Evolutionary conservation across 176 grass and related monocot genomes (phyloP).

Genomic region (Puya raimondii): DNA sequence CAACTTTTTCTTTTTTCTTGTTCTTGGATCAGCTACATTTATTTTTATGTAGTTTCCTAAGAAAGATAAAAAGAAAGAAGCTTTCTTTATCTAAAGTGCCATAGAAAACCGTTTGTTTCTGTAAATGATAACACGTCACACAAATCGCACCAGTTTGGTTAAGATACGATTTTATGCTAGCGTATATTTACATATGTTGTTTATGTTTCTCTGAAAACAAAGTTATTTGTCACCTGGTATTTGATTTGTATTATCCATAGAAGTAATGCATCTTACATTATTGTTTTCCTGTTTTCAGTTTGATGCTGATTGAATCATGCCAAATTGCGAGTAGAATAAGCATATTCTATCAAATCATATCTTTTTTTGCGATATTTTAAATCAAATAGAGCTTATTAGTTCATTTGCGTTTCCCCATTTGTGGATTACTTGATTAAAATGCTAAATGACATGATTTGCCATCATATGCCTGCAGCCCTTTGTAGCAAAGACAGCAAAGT

Average conservation of each 20-base stretch:
- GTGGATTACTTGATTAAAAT: not conserved
- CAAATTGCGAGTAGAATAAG: not conserved
- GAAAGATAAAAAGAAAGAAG: no score
- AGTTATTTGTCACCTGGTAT: not conserved
- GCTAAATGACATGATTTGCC: constrained; percentile 11
- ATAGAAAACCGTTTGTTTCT: no score
- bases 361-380: no score
- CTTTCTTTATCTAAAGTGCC: no score
- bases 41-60: not conserved
- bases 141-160: no score
- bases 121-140: no score
- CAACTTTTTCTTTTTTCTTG: not conserved
- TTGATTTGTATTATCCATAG: not conserved
- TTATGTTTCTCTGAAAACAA: not conserved
- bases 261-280: not conserved
- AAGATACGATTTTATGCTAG: no score
- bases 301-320: not conserved
- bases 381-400: not conserved
- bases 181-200: not conserved
- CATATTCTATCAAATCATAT: no score
- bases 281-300: not conserved
- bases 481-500: constrained; percentile 62
- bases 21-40: not conserved
- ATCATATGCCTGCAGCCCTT: constrained; percentile 29
- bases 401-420: not conserved